A percentile compares a stretch with the other conserved stretches of the same genome.
phyloP scores from a whole-genome alignment of 345 rosid species.

The Brassica nigra region DNA sequence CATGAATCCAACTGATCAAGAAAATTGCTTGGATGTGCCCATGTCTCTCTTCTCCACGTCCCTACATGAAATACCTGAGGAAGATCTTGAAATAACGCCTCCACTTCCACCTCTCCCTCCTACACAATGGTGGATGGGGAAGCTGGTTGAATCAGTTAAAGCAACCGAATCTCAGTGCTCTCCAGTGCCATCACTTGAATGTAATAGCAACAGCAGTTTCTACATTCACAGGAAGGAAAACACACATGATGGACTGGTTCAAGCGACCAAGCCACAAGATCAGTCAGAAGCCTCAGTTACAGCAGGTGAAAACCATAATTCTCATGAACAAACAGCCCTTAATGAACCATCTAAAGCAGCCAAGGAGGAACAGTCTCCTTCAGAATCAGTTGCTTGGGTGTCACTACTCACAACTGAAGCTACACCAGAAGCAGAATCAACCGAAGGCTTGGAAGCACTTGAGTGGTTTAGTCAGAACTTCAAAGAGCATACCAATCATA shows the following conservation, averaged over 20 bases:
- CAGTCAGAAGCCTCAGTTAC: constrained; percentile 1
- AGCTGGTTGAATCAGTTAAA: constrained; percentile 27
- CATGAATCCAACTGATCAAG: not conserved
- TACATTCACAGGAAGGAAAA: constrained; percentile 16
- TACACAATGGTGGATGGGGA: constrained; percentile 79
- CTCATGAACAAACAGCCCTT: not conserved
- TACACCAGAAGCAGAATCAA: constrained; percentile 6
- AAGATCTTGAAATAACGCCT: constrained; percentile 51
- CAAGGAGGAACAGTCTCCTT: not conserved
- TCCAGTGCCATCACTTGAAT: constrained; percentile 1
- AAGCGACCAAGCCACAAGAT: constrained; percentile 11
- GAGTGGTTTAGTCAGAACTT: constrained; percentile 38
- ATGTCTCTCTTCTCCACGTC: constrained; percentile 4
- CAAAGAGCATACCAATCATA: constrained; percentile 15
- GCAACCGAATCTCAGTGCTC: constrained; percentile 1
- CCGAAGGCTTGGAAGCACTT: constrained; percentile 18
- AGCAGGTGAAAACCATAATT: not conserved
- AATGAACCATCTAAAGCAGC: constrained; percentile 10
- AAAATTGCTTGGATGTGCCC: constrained; percentile 18
- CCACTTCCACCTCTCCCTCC: constrained; percentile 89
- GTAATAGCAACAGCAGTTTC: not conserved
- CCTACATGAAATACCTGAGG: constrained; percentile 42
- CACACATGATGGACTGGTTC: constrained; percentile 11
- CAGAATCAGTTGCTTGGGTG: constrained; percentile 5
- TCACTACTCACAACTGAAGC: not conserved